phyloP scores from a whole-genome alignment of 1,284 basidiomycete species.

The Lentinula novae-zelandiae region DNA sequence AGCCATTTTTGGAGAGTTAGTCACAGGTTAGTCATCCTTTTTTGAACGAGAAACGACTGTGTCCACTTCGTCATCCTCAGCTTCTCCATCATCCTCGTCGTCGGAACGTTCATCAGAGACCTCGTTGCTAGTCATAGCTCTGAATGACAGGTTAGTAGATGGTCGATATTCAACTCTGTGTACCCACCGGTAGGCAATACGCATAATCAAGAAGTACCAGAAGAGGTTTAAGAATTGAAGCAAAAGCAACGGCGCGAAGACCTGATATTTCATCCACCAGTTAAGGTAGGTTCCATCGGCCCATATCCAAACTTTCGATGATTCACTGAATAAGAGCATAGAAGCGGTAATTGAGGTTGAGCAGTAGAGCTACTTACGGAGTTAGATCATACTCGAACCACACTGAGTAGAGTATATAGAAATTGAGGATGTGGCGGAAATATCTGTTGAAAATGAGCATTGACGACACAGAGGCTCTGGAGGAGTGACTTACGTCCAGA shows the following conservation, averaged over 20 bases:
- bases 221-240: conserved; percentile 86
- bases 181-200: conserved; percentile 55
- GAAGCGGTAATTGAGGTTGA: conserved; percentile 15
- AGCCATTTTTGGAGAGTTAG: no score
- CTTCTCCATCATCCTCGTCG: conserved; percentile 53
- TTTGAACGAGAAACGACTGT: no score
- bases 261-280: conserved; percentile 80
- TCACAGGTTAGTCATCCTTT: conserved; percentile 29
- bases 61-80: neutral
- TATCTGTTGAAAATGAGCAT: conserved; percentile 52
- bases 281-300: conserved; percentile 70
- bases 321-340: conserved; percentile 37
- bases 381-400: conserved; percentile 79
- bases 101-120: conserved; percentile 56
- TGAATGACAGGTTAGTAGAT: conserved; percentile 21
- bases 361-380: conserved; percentile 53
- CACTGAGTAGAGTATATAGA: conserved; percentile 85
- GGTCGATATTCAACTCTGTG: conserved; percentile 10
- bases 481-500: conserved; percentile 74
- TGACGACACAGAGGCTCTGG: neutral
- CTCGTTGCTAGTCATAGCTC: conserved; percentile 33
- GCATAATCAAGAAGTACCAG: conserved; percentile 84
- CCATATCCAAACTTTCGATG: conserved; percentile 57
- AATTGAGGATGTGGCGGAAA: conserved; percentile 93
- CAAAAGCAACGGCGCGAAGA: conserved; percentile 71